Base-by-base conservation (phyloP, 2,329 filamentous ascomycete genomes). In the Neoscytalidium dimidiatum region DNA sequence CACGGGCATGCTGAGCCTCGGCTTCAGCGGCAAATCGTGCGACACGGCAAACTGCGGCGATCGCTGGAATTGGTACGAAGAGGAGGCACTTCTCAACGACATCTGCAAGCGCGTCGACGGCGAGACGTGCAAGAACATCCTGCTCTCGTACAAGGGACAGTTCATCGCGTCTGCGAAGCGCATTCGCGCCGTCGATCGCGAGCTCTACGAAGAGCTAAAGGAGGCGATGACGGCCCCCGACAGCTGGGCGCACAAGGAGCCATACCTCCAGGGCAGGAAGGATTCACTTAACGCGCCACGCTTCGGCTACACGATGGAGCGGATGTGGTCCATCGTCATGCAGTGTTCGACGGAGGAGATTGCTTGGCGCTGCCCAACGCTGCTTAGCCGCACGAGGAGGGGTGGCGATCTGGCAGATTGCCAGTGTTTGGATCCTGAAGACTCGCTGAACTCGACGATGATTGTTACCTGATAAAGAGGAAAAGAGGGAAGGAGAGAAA, bases 1-100 rank as follows among this genome's bases (percentile, higher is more conserved):
- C 46, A 84, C 82, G 0, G 81, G 81, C 0, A 81, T 83, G 67
- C 71, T 84, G 6, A 78, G 77, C 49, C 74, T 84, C 0, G 80
- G 81, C 0, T 76, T 68, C 67, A 73, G 66, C 51, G 78, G 75
- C 17, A 69, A 72, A n/a, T 66, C 72, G 3, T 84, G 81, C 66
- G 67, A 73, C 8, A 79, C 52, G 3, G 66, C 75, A 3, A 43
- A 70, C 1, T 84, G 82, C 66, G 70, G 72, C 29, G 82, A 84
- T 64, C 66, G 70, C 3, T 76, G 70, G 53, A 76, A 72, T 52
- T 83, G 79, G 77, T 66, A 71, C 13, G 81, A 83, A 44, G 69
- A 72, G 3, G 73, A 75, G 28, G 66, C 71, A 7, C 69, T 81
- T 4, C 69, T 83, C 17, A 73, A 77, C n/a, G 52, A 77, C 64